These are phyloP conservation scores for Chenopodium album DNA, from an alignment of 148 eudicot genomes.

Conservation along the genomic window DNA sequence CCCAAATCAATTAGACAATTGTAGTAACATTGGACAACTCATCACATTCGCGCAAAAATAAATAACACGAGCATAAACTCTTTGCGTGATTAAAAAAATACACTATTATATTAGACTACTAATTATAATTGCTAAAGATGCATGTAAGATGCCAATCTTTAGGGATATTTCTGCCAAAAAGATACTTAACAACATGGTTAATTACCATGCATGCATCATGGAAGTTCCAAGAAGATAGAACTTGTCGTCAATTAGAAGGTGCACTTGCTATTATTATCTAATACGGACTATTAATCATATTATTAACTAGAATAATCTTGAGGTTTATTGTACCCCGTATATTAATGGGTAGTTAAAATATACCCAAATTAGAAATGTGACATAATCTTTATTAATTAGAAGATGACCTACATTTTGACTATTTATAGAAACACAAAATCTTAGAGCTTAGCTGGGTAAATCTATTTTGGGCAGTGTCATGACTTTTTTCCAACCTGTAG, in stretches of 20 bases:
- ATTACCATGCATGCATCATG: neutral
- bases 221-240: conserved; percentile 12
- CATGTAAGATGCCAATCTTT: neutral
- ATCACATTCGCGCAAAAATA: too few relatives aligned
- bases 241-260: neutral
- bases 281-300: neutral
- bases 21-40: too few relatives aligned
- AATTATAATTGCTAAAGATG: neutral
- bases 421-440: neutral
- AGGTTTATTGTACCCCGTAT: neutral
- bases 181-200: neutral
- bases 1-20: too few relatives aligned
- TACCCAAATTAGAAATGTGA: neutral
- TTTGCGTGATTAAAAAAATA: neutral
- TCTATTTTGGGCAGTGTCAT: conserved; percentile 8
- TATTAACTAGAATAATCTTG: neutral
- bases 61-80: too few relatives aligned
- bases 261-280: neutral
- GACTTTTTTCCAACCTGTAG: neutral
- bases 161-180: neutral
- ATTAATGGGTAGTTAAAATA: neutral
- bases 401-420: neutral
- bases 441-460: neutral
- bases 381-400: neutral
- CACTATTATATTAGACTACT: neutral